Base-by-base conservation (phyloP, 163 green algal species). In the Scenedesmus sp. region DNA sequence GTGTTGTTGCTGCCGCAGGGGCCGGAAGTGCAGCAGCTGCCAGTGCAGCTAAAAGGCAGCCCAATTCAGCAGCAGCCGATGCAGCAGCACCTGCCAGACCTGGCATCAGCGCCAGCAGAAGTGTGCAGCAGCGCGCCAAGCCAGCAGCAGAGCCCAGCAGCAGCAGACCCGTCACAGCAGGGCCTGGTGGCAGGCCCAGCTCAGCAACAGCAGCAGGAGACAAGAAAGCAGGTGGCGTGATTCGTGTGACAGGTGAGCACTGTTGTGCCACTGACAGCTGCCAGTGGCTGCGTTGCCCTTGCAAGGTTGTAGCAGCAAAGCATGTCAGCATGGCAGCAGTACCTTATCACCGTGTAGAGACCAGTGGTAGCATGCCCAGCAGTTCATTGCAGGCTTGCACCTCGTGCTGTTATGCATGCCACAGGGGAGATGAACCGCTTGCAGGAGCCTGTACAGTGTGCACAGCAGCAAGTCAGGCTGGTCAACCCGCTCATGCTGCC, bases 121-220 rank as follows among this genome's bases (percentile, higher is more conserved):
- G 65, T 18, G 65, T 76, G 65, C 65, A 81, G 35, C 35, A 49
- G 37, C 35, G 37, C n/a, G 20, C 16, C 12, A 81, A 81, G 72
- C 13, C 72, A 49, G 35, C 72, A n/a, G 72, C 72, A 81, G 72
- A 49, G 43, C 42, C 49, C n/a, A 70, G 80, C 80, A 86, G 80
- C 80, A 86, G 80, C 80, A 68, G 80, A n/a, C 35, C 80, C 15
- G 49, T 68, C 4, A 68, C 42, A 37, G 85, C 37, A 68, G 76
- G 61, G 40, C 30, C 83, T 65, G 83, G 53, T 44, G n/a, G 33
- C 70, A 49, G 83, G 10, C 24, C 33, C 1, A 53, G 18, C 37
- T 46, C 83, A 65, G 56, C 83, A 89, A 33, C 46, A 51, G 56
- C 35, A 59, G 22, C 81, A 46, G 43, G 0, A 1, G 18, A 44